Conservation (phyloP, 352 stramenopile genomes). For the Phytopythium vexans region DNA sequence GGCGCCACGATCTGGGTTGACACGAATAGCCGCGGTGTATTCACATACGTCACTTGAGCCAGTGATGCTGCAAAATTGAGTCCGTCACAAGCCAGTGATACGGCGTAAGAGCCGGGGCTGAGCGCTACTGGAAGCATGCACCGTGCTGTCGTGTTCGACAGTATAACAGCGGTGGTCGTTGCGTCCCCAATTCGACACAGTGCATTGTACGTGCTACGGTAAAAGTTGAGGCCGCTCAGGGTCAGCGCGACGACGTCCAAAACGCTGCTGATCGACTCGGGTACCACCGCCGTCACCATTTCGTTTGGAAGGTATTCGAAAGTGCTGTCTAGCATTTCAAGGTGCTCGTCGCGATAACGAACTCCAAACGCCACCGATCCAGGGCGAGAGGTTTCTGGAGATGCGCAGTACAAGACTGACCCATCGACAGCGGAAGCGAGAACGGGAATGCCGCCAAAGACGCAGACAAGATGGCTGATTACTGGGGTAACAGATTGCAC, state of each 20-base stretch:
- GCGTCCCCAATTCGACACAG: conserved; percentile 23
- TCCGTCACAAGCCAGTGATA: conserved; percentile 36
- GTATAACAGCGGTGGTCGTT: conserved; percentile 9
- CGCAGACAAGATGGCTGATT: conserved; percentile 14
- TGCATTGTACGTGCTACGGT: conserved; percentile 4
- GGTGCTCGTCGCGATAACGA: conserved; percentile 7
- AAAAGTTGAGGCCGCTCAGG: conserved; percentile 27
- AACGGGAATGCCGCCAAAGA: conserved; percentile 16
- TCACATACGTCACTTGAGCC: conserved; percentile 10
- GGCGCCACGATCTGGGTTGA: conserved; percentile 16
- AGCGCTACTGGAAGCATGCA: conserved; percentile 4
- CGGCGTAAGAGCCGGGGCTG: conserved; percentile 13
- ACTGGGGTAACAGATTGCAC: conserved; percentile 5
- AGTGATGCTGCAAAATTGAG: conserved; percentile 25
- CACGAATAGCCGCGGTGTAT: conserved; percentile 16
- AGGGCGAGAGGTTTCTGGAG: conserved; percentile 11
- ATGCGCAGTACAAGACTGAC: conserved; percentile 15
- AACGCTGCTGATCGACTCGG: conserved; percentile 2
- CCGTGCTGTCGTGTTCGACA: not conserved
- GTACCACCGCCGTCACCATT: conserved; percentile 18
- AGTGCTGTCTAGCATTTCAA: not conserved
- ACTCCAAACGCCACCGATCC: conserved; percentile 18
- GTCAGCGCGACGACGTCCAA: conserved; percentile 4
- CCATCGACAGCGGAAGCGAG: conserved; percentile 7
- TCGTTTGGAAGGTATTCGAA: conserved; percentile 30